A percentile compares a stretch with the other conserved stretches of the same genome.
Evolutionary conservation across 352 stramenopile genomes (phyloP).

Genomic region (Globisporangium carolinianum): DNA sequence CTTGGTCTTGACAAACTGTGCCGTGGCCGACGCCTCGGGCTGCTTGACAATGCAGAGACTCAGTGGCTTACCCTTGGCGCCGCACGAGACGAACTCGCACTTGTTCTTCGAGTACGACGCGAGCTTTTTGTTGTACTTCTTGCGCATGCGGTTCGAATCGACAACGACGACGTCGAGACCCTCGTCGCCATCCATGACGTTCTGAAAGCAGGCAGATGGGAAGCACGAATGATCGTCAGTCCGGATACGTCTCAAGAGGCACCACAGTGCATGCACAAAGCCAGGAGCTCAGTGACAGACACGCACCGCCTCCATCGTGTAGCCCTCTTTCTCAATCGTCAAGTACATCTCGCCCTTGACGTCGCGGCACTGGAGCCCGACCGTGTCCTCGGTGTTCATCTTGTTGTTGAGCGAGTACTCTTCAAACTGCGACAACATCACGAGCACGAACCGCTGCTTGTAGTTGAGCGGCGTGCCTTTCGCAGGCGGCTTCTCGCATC

Average conservation of each 20-base stretch:
- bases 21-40: constrained; percentile 17
- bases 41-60: constrained; percentile 32
- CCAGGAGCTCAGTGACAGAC: no score
- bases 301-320: constrained; percentile 32
- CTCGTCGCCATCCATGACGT: constrained; percentile 35
- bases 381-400: constrained; percentile 40
- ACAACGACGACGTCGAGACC: constrained; percentile 42
- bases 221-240: background rate
- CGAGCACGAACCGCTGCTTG: constrained; percentile 61
- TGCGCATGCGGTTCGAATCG: constrained; percentile 71
- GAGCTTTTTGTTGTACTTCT: constrained; percentile 57
- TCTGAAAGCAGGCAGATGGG: constrained; percentile 8
- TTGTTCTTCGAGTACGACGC: constrained; percentile 43
- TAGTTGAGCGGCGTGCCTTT: constrained; percentile 51
- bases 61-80: constrained; percentile 31
- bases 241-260: background rate
- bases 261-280: no score
- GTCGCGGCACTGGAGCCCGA: constrained; percentile 40
- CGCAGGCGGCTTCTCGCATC: constrained; percentile 38
- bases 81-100: constrained; percentile 43
- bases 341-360: constrained; percentile 76
- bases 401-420: constrained; percentile 80
- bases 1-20: constrained; percentile 43
- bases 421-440: constrained; percentile 45
- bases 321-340: constrained; percentile 45